A percentile compares a stretch with the other conserved stretches of the same genome.
phyloP scores from a whole-genome alignment of 345 rosid species.

The Sonneratia alba region DNA sequence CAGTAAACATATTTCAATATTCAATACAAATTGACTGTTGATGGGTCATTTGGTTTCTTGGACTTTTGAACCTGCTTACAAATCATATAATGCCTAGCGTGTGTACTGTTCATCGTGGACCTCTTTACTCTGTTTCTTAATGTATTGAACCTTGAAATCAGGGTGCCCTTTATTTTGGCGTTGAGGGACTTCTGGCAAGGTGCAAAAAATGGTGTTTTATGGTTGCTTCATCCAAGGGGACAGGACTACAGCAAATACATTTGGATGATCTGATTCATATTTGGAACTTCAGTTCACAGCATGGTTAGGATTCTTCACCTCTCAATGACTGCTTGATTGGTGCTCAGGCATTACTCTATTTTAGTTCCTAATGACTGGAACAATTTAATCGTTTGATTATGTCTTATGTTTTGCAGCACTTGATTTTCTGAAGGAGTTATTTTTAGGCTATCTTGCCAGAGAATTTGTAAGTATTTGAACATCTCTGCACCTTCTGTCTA shows the following conservation, averaged over 20 bases:
- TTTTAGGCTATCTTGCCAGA: slow-evolving; percentile 58
- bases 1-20: no score
- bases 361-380: background rate
- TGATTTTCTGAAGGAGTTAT: slow-evolving; percentile 45
- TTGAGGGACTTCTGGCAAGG: slow-evolving; percentile 1
- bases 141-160: slow-evolving; percentile 22
- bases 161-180: slow-evolving; percentile 13
- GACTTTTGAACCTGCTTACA: background rate
- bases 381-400: slow-evolving; percentile 2
- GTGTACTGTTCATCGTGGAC: background rate
- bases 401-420: slow-evolving; percentile 43
- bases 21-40: background rate
- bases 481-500: slow-evolving; percentile 15
- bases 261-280: slow-evolving; percentile 52
- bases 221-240: slow-evolving; percentile 24
- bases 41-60: background rate
- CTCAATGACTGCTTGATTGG: background rate
- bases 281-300: slow-evolving; percentile 54
- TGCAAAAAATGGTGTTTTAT: slow-evolving; percentile 10
- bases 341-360: background rate
- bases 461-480: slow-evolving; percentile 50
- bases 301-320: slow-evolving; percentile 31
- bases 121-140: background rate
- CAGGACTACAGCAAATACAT: slow-evolving; percentile 18
- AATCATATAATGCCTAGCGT: background rate